Percentiles rank a stretch among this genome's conserved stretches.
Conservation (phyloP, 495 filamentous ascomycete genomes). For the Sabuloglossum arenarium region DNA sequence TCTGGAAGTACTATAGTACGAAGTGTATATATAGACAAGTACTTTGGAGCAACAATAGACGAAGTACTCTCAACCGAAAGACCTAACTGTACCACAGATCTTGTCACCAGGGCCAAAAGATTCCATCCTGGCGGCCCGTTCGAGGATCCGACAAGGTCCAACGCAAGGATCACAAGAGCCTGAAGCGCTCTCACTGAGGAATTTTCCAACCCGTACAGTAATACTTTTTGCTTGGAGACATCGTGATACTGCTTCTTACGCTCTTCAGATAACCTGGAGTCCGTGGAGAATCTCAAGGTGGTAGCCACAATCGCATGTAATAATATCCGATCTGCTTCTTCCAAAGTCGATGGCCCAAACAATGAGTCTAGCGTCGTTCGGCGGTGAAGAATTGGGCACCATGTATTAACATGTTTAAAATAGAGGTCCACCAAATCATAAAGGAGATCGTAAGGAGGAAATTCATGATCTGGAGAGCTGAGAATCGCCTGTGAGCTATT, state of each 20-base stretch:
- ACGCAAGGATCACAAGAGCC: conserved; percentile 60
- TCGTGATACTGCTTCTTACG: conserved; percentile 52
- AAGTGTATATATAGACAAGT: conserved; percentile 65
- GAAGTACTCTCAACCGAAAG: conserved; percentile 63
- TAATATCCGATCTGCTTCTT: conserved; percentile 63
- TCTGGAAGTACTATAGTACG: conserved; percentile 66
- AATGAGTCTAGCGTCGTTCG: conserved; percentile 58
- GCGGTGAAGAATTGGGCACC: conserved; percentile 76
- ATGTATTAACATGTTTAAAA: conserved; percentile 79
- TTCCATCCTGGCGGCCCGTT: conserved; percentile 83
- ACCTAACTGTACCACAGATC: conserved; percentile 68
- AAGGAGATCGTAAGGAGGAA: conserved; percentile 68
- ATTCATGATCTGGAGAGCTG: conserved; percentile 38
- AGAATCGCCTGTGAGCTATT: not conserved
- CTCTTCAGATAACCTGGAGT: conserved; percentile 46
- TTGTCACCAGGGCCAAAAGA: conserved; percentile 64
- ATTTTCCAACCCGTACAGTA: conserved; percentile 69
- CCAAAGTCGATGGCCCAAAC: conserved; percentile 54
- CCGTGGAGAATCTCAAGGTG: conserved; percentile 60
- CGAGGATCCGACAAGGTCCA: conserved; percentile 58
- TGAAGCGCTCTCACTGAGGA: conserved; percentile 74
- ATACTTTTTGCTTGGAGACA: conserved; percentile 63
- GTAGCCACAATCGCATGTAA: conserved; percentile 76
- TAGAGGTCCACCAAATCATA: conserved; percentile 69
- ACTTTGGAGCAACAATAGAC: conserved; percentile 48